Conservation (phyloP, 306 rosid genomes). For the Luffa aegyptiaca region DNA sequence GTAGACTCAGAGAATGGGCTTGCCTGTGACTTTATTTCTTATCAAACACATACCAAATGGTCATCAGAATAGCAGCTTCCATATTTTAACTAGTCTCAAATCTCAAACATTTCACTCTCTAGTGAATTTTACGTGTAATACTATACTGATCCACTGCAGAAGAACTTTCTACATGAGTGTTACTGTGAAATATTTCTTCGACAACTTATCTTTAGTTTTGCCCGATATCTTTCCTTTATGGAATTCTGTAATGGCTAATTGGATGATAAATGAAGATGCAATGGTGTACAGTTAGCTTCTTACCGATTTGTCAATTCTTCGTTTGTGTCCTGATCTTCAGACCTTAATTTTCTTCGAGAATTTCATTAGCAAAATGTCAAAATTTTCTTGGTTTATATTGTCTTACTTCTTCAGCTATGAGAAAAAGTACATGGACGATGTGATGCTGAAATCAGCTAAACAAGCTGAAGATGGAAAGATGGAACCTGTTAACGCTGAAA, state of each 20-base stretch:
- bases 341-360: background rate
- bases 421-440: constrained; percentile 38
- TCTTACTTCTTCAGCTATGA: constrained; percentile 32
- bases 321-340: background rate
- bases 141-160: background rate
- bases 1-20: background rate
- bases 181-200: background rate
- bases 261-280: background rate
- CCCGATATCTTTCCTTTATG: background rate
- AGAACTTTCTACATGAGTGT: background rate
- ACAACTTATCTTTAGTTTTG: background rate
- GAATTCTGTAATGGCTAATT: background rate
- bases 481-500: constrained; percentile 28
- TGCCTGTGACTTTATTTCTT: background rate
- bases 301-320: background rate
- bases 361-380: background rate
- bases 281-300: background rate
- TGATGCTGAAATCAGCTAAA: constrained; percentile 28
- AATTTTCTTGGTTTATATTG: background rate
- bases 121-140: background rate
- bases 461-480: constrained; percentile 24
- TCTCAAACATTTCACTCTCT: background rate
- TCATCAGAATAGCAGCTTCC: background rate
- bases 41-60: background rate
- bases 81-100: background rate